Percentiles rank a stretch among this genome's conserved stretches.
Conservation (phyloP, 2,329 filamentous ascomycete genomes). For the Xylariaceae sp. region DNA sequence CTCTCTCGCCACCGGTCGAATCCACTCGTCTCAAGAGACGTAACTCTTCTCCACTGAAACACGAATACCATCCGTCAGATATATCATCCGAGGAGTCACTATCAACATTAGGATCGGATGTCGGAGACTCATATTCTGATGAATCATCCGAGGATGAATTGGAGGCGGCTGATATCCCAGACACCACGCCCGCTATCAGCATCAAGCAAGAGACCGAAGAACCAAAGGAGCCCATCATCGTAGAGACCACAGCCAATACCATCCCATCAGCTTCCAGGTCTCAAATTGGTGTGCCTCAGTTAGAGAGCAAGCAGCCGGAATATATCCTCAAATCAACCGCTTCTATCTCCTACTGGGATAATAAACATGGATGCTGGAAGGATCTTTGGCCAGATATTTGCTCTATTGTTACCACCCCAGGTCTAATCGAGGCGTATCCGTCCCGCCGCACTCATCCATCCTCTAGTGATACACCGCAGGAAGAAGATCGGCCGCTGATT, state of each 20-base stretch:
- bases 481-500: constrained; percentile 51
- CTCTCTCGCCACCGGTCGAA: constrained; percentile 52
- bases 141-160: constrained; percentile 58
- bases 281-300: constrained; percentile 62
- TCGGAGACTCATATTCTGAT: constrained; percentile 52
- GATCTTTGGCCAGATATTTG: constrained; percentile 56
- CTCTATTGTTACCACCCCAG: constrained; percentile 59
- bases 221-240: constrained; percentile 45
- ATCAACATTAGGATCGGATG: constrained; percentile 40
- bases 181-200: constrained; percentile 61
- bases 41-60: constrained; percentile 91
- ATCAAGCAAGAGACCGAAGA: constrained; percentile 46
- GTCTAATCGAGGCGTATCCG: constrained; percentile 61
- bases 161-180: constrained; percentile 62
- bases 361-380: constrained; percentile 62
- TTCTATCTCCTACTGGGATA: constrained; percentile 64
- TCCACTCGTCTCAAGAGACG: constrained; percentile 63
- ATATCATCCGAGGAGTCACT: constrained; percentile 51
- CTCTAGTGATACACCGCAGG: constrained; percentile 40
- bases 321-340: constrained; percentile 53
- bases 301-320: constrained; percentile 46
- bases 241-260: constrained; percentile 58
- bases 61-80: constrained; percentile 91
- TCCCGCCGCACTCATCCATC: constrained; percentile 42
- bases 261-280: constrained; percentile 82